phyloP scores from a whole-genome alignment of 2,329 filamentous ascomycete species.

The Aspergillus arachidicola region DNA sequence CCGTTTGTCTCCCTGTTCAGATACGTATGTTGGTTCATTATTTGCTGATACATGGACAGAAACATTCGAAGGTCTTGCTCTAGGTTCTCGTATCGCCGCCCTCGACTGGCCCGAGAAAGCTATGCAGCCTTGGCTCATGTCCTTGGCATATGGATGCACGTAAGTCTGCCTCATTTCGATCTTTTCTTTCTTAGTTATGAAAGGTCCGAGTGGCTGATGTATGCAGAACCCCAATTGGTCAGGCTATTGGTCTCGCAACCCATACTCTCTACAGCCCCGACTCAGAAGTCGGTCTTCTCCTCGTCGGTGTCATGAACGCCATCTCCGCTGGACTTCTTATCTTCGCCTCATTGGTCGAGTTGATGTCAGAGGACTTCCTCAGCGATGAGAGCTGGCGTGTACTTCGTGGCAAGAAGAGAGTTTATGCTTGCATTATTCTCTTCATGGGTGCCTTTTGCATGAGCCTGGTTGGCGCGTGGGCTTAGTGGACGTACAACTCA shows the following conservation, averaged over 20 bases:
- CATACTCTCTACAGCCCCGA: constrained; percentile 75
- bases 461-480: constrained; percentile 73
- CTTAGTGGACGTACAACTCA: constrained; percentile 44
- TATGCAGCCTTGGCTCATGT: constrained; percentile 67
- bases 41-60: constrained; percentile 21
- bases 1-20: constrained; percentile 26
- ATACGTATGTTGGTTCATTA: background rate
- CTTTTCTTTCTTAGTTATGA: background rate
- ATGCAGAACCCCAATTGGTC: constrained; percentile 70
- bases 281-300: constrained; percentile 70
- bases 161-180: constrained; percentile 20
- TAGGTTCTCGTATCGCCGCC: constrained; percentile 37
- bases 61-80: constrained; percentile 39
- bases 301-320: constrained; percentile 82
- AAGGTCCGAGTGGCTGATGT: constrained; percentile 6
- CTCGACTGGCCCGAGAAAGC: constrained; percentile 33
- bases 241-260: constrained; percentile 75
- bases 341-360: constrained; percentile 75
- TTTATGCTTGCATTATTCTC: constrained; percentile 66
- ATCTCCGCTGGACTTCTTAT: constrained; percentile 76
- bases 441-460: constrained; percentile 67
- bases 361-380: constrained; percentile 77
- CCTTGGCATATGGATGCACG: constrained; percentile 69
- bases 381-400: constrained; percentile 73
- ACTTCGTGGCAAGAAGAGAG: constrained; percentile 62